Evolutionary conservation across 1,284 basidiomycete genomes (phyloP), one percentile per base, ranked within the genome.

Genomic region (Anthracocystis panici-leucophaei): DNA sequence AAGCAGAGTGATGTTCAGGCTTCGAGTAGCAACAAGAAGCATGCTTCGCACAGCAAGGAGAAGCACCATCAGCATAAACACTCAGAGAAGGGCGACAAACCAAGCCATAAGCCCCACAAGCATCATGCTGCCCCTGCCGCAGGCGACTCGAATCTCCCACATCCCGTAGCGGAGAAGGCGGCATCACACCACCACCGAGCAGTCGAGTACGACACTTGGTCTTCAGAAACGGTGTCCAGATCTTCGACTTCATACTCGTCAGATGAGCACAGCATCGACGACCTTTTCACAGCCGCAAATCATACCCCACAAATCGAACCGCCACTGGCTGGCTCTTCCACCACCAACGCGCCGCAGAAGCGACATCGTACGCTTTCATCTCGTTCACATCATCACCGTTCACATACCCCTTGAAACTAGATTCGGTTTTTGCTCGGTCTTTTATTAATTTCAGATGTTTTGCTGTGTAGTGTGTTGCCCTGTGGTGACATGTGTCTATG

Each of bases 281-380:
- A 33, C 9, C 21, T 69, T 12, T 18, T 50, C 1, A 25, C 60
- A 8, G 18, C 60, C 12, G n/a, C 57, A 5, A 60, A 65, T 51
- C 50, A 65, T 48, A 57, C 57, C 29, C 57, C 57, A 29, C 21
- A 44, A 45, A 51, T 1, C 57, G 31, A 45, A 27, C 27, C 59
- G 49, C 41, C 51, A 38, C 52, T 51, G 45, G 56, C 27, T 50
- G 64, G 46, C 52, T 31, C 60, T 20, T 23, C 52, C 18, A 31
- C 38, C 9, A 44, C 31, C 12, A 27, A 27, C 27, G 27, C 33
- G 42, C 59, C 42, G 29, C 58, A 65, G n/a, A 51, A 33, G 45
- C 58, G 68, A 25, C 68, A 70, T 61, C 68, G 62, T 35, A 61
- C 68, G 16, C 50, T 65, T 16, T 65, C 62, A 0, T 70, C 68